Conservation (phyloP, 140 eudicot species). For the Ambrosia hybrid region DNA sequence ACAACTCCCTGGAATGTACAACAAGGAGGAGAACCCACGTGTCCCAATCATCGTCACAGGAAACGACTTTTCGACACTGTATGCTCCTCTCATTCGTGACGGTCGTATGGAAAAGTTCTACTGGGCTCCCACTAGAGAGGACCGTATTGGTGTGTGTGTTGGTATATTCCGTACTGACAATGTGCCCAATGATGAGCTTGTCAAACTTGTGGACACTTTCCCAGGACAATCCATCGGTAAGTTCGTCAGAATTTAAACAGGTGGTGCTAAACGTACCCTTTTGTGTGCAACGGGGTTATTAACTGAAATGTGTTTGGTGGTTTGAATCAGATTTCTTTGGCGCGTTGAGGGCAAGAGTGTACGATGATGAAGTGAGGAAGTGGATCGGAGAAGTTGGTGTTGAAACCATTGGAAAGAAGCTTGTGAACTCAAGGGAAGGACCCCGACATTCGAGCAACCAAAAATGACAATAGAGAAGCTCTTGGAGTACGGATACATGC, state of each 20-base stretch:
- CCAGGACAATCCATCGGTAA: constrained; percentile 97
- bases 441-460: no score
- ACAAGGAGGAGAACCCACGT: constrained; percentile 92
- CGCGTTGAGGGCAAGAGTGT: constrained; percentile 96
- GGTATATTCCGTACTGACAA: constrained; percentile 79
- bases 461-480: constrained; percentile 58
- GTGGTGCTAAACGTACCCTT: no score
- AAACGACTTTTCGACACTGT: constrained; percentile 90
- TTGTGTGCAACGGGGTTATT: no score
- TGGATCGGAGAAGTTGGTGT: constrained; percentile 67
- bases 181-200: constrained; percentile 43
- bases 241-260: background rate
- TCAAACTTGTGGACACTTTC: constrained; percentile 83
- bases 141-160: constrained; percentile 86
- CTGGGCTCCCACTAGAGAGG: constrained; percentile 46
- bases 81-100: constrained; percentile 34
- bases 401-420: constrained; percentile 66
- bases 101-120: no score
- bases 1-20: constrained; percentile 98
- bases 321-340: constrained; percentile 75
- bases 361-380: constrained; percentile 93
- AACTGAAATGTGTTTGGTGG: no score
- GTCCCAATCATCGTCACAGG: constrained; percentile 94
- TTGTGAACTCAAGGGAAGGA: constrained; percentile 79
- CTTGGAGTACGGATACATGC: constrained; percentile 78